Evolutionary conservation across 2,329 filamentous ascomycete genomes (phyloP).

Genomic region (Ceratocystis alfenasii): DNA sequence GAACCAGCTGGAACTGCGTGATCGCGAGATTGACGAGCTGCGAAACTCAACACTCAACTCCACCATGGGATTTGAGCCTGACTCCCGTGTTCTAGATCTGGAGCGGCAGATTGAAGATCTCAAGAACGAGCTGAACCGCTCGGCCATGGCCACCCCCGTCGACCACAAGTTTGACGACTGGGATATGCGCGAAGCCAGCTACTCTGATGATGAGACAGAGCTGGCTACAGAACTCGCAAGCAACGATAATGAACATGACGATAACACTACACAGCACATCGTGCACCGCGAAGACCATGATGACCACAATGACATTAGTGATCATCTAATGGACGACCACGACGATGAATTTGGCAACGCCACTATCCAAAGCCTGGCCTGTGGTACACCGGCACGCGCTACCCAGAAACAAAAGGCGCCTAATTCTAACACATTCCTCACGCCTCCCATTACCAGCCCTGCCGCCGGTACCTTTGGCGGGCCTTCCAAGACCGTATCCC

Average conservation of each 20-base stretch:
- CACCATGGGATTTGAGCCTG: conserved; percentile 32
- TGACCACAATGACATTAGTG: conserved; percentile 27
- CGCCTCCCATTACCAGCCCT: conserved; percentile 45
- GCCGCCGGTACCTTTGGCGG: conserved; percentile 24
- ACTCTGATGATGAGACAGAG: conserved; percentile 14
- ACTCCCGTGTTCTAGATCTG: conserved; percentile 32
- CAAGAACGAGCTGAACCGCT: conserved; percentile 28
- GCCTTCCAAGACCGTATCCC: background rate
- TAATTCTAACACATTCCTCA: conserved; percentile 36
- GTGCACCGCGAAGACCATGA: conserved; percentile 28
- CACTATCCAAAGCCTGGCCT: conserved; percentile 39
- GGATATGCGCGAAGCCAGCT: conserved; percentile 2
- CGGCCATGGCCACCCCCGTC: conserved; percentile 17
- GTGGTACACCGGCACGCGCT: conserved; percentile 39
- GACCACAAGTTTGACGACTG: conserved; percentile 18
- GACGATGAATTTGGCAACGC: conserved; percentile 37
- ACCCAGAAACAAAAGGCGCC: conserved; percentile 23
- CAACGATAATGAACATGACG: conserved; percentile 19
- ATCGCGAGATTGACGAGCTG: conserved; percentile 42
- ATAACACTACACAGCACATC: conserved; percentile 25
- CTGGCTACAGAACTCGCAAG: conserved; percentile 15
- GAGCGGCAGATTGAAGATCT: conserved; percentile 33
- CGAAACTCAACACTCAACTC: conserved; percentile 40
- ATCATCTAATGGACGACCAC: conserved; percentile 25
- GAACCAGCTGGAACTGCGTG: conserved; percentile 38